A percentile compares a stretch with the other conserved stretches of the same genome.
Evolutionary conservation across 192 early-diverging fungal genomes (phyloP).

Genomic region (Coemansia sp.): DNA sequence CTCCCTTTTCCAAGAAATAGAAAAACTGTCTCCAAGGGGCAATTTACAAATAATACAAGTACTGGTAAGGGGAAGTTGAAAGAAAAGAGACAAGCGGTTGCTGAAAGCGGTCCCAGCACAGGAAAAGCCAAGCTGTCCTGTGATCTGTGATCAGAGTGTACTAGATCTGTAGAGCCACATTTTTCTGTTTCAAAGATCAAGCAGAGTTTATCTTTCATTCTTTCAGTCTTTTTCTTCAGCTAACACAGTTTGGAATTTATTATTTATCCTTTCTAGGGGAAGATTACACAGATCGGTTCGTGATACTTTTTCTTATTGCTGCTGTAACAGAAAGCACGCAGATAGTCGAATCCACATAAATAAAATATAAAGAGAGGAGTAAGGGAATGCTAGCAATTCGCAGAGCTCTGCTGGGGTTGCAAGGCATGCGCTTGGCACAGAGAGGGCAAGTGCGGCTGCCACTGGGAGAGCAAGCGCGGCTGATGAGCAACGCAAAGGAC

Average conservation of each 20-base stretch:
- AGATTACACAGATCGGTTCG: too few species aligned
- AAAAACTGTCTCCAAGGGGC: neutral
- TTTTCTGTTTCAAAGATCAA: too few species aligned
- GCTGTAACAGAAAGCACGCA: neutral
- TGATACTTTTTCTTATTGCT: too few species aligned
- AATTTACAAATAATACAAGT: neutral
- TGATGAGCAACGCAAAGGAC: slow-evolving; percentile 40
- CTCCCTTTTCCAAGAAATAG: neutral
- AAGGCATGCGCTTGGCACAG: neutral
- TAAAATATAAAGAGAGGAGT: neutral
- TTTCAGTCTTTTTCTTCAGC: too few species aligned
- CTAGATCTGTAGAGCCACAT: too few species aligned
- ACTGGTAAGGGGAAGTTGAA: neutral
- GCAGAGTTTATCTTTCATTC: too few species aligned
- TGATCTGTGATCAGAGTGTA: too few species aligned
- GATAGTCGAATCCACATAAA: neutral
- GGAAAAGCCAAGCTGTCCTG: too few species aligned
- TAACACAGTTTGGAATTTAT: too few species aligned
- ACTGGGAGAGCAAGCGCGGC: slow-evolving; percentile 10
- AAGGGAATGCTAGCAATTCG: slow-evolving; percentile 20
- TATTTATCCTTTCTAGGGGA: too few species aligned
- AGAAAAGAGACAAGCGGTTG: neutral
- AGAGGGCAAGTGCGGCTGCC: neutral
- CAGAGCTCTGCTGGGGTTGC: slow-evolving; percentile 12
- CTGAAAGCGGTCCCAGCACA: neutral